Evolutionary conservation across 305 asterid genomes (phyloP), one percentile per base, ranked within the genome.

Genomic region (Fraxinus angustifolia): DNA sequence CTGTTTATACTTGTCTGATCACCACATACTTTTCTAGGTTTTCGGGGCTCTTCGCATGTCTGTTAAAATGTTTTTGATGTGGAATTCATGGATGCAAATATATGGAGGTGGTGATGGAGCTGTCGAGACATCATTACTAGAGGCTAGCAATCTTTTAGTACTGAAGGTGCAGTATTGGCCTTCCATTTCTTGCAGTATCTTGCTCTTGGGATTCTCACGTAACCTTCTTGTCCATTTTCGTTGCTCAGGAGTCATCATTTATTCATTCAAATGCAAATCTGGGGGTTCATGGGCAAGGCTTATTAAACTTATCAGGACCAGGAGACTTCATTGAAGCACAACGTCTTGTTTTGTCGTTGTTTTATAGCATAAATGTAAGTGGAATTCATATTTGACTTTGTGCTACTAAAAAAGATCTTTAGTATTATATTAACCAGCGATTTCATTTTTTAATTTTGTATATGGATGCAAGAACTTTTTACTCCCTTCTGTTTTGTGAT

Each of bases 1-100:
- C 34, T 14, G 28, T 68, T 31, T 28, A 11, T 30, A 31, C 21
- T 68, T 30, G 75, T 68, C 75, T 68, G 40, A 68, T 68, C 30
- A 31, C 38, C 28, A 31, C 16, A 58, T 42, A 36, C 40, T 72
- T 81, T 77, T 88, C 56, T 87, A 96, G 99, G 99, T 96, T 81
- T 96, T 89, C 86, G 99, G 99, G 81, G 99, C 99, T 78, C 98
- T 96, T 83, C 97, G 99, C 81, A 96, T 96, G 99, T 87, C 98
- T 19, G 99, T 96, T 76, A 96, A 96, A 87, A 96, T 96, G 97
- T 93, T 94, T 84, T 82, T 96, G 87, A 96, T 96, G 99, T 94
- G 96, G 99, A 96, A 96, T 86, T 90, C 99, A 36, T 78, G 77
- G 87, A 90, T 96, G 97, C 79, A 90, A 83, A 96, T 96, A 87